Evolutionary conservation across 139 green algal genomes (phyloP).

Genomic region (Auxenochlorella pyrenoidosa): DNA sequence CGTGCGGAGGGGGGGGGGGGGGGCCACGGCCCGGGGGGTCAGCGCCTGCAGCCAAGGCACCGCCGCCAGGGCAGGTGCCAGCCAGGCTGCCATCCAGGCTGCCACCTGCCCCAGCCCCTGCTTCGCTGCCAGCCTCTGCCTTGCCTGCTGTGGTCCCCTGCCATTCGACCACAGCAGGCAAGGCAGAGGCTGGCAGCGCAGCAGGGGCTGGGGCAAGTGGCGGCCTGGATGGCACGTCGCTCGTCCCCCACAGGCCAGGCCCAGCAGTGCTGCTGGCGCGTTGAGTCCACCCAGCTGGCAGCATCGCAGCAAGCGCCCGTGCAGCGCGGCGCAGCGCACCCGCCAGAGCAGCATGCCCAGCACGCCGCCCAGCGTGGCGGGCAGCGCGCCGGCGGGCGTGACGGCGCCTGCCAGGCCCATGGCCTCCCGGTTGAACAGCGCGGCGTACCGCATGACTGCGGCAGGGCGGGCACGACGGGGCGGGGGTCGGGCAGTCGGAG

Average conservation of each 20-base stretch:
- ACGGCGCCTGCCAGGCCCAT: neutral
- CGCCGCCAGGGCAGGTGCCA: no score
- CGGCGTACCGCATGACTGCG: slow-evolving; percentile 12
- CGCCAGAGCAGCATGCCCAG: slow-evolving; percentile 21
- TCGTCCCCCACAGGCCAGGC: no score
- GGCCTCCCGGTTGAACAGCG: neutral
- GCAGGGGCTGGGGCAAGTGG: neutral
- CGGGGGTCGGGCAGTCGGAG: no score
- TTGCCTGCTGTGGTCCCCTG: no score
- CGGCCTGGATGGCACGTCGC: neutral
- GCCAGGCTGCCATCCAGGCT: no score
- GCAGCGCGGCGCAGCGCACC: neutral
- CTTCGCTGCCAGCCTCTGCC: neutral
- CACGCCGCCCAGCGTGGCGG: neutral
- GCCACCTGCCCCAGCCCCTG: neutral
- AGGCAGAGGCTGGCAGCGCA: neutral
- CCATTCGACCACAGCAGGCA: no score
- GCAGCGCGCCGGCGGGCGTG: neutral
- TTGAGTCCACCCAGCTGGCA: neutral
- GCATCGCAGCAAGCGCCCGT: neutral
- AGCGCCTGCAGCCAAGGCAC: no score
- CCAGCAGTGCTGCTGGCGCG: neutral
- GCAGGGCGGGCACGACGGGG: neutral
- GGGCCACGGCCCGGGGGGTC: no score
- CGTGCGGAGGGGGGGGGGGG: no score